A percentile compares a stretch with the other conserved stretches of the same genome.
These are phyloP conservation scores for Cytospora mali DNA, from an alignment of 2,329 filamentous ascomycete species.

Conservation along the genomic window DNA sequence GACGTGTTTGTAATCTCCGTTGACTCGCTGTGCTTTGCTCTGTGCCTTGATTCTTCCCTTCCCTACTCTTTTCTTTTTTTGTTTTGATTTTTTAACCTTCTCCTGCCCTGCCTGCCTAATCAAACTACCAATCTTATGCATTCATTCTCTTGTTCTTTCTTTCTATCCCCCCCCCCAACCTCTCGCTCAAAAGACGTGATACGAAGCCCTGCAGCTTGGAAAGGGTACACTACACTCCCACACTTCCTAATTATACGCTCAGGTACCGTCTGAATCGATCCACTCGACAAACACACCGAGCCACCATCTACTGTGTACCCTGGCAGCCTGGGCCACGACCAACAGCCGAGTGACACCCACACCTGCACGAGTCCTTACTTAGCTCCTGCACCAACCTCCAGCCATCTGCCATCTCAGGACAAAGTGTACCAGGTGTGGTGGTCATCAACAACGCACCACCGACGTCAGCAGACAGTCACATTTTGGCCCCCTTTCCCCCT, in stretches of 20 bases:
- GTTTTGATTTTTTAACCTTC: not conserved
- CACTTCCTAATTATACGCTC: conserved; percentile 18
- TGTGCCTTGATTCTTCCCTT: not conserved
- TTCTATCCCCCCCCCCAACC: no score
- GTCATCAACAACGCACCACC: conserved; percentile 15
- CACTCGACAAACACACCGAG: conserved; percentile 11
- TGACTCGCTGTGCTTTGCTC: conserved; percentile 21
- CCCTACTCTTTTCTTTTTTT: not conserved
- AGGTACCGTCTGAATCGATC: conserved; percentile 15
- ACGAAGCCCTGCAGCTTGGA: conserved; percentile 11
- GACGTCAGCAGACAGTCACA: conserved; percentile 25
- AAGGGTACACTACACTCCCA: conserved; percentile 13
- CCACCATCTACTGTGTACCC: conserved; percentile 12
- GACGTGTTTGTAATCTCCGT: conserved; percentile 1
- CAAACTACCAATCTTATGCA: not conserved
- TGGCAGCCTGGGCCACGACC: conserved; percentile 16
- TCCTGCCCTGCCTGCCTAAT: conserved; percentile 2
- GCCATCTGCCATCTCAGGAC: conserved; percentile 8
- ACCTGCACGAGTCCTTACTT: conserved; percentile 13
- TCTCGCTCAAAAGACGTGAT: not conserved
- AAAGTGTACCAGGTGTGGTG: not conserved
- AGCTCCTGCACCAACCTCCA: conserved; percentile 15
- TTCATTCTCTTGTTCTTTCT: not conserved
- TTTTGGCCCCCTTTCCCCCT: not conserved
- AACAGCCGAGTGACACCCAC: conserved; percentile 22